These are phyloP conservation scores for Thymus mandschuricus DNA, from an alignment of 257 asterid species.

Conservation along the genomic window DNA sequence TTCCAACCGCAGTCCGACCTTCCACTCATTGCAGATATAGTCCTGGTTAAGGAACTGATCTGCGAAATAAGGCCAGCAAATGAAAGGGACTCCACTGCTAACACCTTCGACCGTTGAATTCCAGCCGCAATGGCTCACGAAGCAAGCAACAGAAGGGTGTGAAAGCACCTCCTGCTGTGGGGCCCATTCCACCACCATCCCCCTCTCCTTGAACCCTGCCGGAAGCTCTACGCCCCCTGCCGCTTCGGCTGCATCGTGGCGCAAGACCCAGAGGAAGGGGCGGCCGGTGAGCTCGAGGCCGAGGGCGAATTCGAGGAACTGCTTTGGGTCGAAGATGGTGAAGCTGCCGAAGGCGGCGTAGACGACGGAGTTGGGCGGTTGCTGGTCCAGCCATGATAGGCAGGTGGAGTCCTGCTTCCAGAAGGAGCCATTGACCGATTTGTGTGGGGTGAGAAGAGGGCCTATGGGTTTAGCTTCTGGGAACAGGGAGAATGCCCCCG, in stretches of 20 bases:
- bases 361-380: conserved; percentile 48
- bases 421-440: conserved; percentile 51
- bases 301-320: conserved; percentile 58
- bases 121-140: conserved; percentile 69
- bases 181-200: conserved; percentile 47
- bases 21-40: conserved; percentile 54
- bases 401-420: conserved; percentile 27
- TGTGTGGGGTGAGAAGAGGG: conserved; percentile 48
- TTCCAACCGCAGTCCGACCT: conserved; percentile 41
- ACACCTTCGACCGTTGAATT: conserved; percentile 52
- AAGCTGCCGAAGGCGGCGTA: conserved; percentile 66
- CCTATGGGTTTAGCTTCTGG: conserved; percentile 38
- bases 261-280: conserved; percentile 51
- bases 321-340: conserved; percentile 43
- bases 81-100: conserved; percentile 52
- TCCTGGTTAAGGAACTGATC: conserved; percentile 50
- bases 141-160: conserved; percentile 59
- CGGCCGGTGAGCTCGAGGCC: conserved; percentile 46
- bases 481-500: conserved; percentile 26
- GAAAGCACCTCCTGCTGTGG: conserved; percentile 49
- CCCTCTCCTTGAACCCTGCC: conserved; percentile 46
- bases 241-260: conserved; percentile 33
- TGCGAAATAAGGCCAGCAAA: conserved; percentile 67
- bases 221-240: conserved; percentile 34
- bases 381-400: conserved; percentile 57